Base-by-base conservation (phyloP, 352 stramenopile species). In the Globisporangium cystogenes region DNA sequence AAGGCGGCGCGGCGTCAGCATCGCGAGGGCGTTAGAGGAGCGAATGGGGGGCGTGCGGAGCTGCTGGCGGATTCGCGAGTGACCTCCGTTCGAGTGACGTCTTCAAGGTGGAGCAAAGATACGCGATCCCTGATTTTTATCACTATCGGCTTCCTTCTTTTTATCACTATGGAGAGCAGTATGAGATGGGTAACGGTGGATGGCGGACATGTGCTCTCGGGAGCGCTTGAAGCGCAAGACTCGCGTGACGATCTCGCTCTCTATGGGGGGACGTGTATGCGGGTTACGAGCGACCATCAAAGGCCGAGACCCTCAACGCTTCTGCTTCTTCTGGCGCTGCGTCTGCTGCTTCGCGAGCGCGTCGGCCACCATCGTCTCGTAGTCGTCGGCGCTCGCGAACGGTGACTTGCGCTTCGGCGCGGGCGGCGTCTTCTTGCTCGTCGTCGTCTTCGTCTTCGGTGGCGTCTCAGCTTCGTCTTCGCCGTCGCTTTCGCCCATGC, bases 301-400 rank as follows among this genome's bases (percentile, higher is more conserved):
- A n/a, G n/a, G n/a, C n/a, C n/a, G n/a, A n/a, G n/a, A n/a, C n/a
- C n/a, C n/a, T n/a, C n/a, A n/a, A n/a, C 47, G 33, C 57, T 70
- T 67, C 53, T 65, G 55, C 57, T 85, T 80, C 60, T 83, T 78
- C 29, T 45, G 42, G 47, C 64, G 57, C 37, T 48, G 48, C 39
- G 50, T 42, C 68, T 56, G 20, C 49, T 86, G 75, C 50, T 87
- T 79, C n/a, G 65, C 66, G 51, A 86, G 65, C 26, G 79, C 76
- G 11, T 88, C 64, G 41, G 71, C 67, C 51, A 90, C 73, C 61
- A 90, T 82, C 60, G 64, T 50, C 12, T 87, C 79, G 60, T 90
- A 90, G 62, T 90, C 77, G 53, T 90, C 82, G 31, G 82, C 79
- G 24, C 68, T 75, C n/a, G 75, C 79, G 51, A 93, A 93, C 60